phyloP scores from a whole-genome alignment of 2,329 filamentous ascomycete species.

The Fusarium aywerte region DNA sequence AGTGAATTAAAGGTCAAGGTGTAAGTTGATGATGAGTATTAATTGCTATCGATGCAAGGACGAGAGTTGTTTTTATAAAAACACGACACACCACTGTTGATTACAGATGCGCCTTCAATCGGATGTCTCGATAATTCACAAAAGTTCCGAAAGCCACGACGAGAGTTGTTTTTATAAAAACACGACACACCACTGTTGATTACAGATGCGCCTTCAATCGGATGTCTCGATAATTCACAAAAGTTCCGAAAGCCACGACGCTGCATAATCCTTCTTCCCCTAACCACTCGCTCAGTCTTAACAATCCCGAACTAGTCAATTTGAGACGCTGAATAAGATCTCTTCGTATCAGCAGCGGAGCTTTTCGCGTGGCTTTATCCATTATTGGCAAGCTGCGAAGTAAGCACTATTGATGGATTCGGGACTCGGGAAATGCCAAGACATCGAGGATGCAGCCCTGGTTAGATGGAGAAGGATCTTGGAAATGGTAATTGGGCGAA shows the following conservation, averaged over 20 bases:
- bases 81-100: conserved; percentile 9
- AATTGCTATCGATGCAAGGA: neutral
- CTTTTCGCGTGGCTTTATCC: neutral
- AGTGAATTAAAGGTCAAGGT: neutral
- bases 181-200: conserved; percentile 10
- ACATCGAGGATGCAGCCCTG: conserved; percentile 23
- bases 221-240: neutral
- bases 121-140: neutral
- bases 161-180: conserved; percentile 18
- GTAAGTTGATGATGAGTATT: neutral
- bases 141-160: too few species aligned
- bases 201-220: neutral
- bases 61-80: conserved; percentile 18
- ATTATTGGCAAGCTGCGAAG: neutral
- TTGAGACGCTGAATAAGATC: conserved; percentile 8
- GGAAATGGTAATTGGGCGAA: neutral
- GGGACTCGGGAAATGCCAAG: conserved; percentile 43
- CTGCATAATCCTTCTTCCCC: neutral
- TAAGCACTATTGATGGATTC: conserved; percentile 16
- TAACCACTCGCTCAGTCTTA: conserved; percentile 9
- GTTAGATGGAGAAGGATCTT: neutral
- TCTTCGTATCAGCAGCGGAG: neutral
- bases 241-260: conserved; percentile 10
- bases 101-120: neutral
- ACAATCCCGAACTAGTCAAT: conserved; percentile 15